These are phyloP conservation scores for Fagus crenata DNA, from an alignment of 306 rosid genomes.

Conservation along the genomic window DNA sequence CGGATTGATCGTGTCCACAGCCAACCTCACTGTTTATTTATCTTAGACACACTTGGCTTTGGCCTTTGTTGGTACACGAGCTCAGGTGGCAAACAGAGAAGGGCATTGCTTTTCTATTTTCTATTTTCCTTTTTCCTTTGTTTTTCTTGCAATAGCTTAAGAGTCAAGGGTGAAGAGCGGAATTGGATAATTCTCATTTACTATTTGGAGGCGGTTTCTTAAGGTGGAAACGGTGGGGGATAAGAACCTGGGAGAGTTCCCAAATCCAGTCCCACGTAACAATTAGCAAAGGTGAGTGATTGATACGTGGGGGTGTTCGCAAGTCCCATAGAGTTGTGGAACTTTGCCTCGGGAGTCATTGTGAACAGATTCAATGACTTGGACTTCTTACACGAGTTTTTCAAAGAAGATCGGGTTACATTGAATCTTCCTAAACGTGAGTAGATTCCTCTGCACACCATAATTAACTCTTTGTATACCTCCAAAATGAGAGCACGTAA, in stretches of 20 bases:
- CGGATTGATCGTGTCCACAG: conserved; percentile 61
- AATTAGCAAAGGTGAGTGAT: conserved; percentile 6
- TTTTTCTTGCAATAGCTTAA: background rate
- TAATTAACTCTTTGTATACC: no score
- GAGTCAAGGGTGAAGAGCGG: conserved; percentile 22
- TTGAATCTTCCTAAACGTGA: background rate
- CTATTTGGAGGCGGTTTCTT: conserved; percentile 36
- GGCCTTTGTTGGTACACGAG: conserved; percentile 27
- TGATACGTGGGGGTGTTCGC: conserved; percentile 42
- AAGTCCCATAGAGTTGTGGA: conserved; percentile 21
- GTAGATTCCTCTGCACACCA: background rate
- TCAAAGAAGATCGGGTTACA: background rate
- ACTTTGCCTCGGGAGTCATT: conserved; percentile 7
- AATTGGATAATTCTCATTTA: conserved; percentile 25
- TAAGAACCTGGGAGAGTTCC: conserved; percentile 48
- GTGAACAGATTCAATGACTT: conserved; percentile 21
- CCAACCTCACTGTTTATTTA: conserved; percentile 41
- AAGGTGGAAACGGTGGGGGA: conserved; percentile 47
- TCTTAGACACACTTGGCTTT: conserved; percentile 69
- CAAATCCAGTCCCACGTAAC: conserved; percentile 29
- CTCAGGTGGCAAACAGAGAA: conserved; percentile 49
- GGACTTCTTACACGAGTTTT: background rate
- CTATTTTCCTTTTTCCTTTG: background rate
- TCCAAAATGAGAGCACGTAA: no score
- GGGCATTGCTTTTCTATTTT: background rate